Base-by-base conservation (phyloP, 345 rosid species). In the Salix brachista region DNA sequence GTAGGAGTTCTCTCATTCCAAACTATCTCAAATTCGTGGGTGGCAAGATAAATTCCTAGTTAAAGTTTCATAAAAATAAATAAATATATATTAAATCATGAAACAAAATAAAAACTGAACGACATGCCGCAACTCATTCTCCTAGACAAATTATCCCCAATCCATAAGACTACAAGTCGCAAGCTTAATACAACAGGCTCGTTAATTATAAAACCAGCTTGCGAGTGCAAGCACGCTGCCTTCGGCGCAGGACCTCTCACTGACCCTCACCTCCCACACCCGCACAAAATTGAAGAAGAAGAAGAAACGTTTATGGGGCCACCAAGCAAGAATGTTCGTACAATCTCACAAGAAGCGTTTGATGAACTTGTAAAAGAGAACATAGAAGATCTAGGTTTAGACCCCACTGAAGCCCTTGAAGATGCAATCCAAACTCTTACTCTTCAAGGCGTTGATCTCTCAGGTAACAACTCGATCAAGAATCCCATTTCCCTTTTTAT, bases 361-460 rank as follows among this genome's bases (percentile, higher is more conserved):
- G 91, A 96, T 71, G 96, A 92, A 73, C 83, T 93, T 34, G 97
- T 92, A 23, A 90, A 84, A 68, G 99, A 96, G 81, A 96, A 93
- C 88, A 83, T 89, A 65, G 97, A 93, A 73, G 98, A 91, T 44
- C 91, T 96, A 2, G 94, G 89, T 1, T 93, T 96, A 97, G 98
- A 92, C 23, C 96, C 98, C 67, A 32, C 88, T 70, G 97, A 96
- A 79, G 94, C 98, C 54, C 94, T 96, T 32, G 83, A 92, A 78
- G 99, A 96, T 83, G 98, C 98, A 82, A 82, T 93, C 70, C 75
- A 90, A 18, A 84, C 99, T 26, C 96, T 96, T 74, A 73, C 91
- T 58, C 93, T 92, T 71, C 97, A 93, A 86, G 93, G 93, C 89
- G 99, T 92, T 78, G 94, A 91, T 93, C 94, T 96, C 84, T 89